phyloP scores from a whole-genome alignment of 2,329 filamentous ascomycete species.

The Neoascochyta sp. region DNA sequence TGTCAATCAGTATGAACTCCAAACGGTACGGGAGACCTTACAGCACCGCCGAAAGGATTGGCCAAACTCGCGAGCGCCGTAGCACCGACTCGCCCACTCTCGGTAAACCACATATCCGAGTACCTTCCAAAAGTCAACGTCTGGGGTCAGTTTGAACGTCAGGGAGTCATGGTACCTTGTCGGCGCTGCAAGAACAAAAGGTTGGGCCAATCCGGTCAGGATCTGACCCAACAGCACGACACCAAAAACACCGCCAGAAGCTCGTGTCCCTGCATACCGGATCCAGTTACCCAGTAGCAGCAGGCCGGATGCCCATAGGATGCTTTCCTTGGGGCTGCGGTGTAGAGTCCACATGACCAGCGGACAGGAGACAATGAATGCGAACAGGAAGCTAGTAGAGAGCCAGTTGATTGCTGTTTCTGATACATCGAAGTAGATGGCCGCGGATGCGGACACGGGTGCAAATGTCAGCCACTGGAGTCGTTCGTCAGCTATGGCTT shows the following conservation, averaged over 20 bases:
- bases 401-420: slow-evolving; percentile 88
- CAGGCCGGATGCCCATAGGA: slow-evolving; percentile 68
- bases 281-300: slow-evolving; percentile 87
- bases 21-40: slow-evolving; percentile 39
- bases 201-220: slow-evolving; percentile 81
- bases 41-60: slow-evolving; percentile 83
- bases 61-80: slow-evolving; percentile 82
- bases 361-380: slow-evolving; percentile 72
- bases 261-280: slow-evolving; percentile 68
- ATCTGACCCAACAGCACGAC: slow-evolving; percentile 89
- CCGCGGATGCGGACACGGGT: slow-evolving; percentile 70
- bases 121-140: too few species aligned
- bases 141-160: too few species aligned
- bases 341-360: slow-evolving; percentile 71
- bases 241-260: slow-evolving; percentile 62
- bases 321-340: slow-evolving; percentile 71
- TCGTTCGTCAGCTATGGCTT: slow-evolving; percentile 2
- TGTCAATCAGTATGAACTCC: slow-evolving; percentile 8
- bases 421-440: slow-evolving; percentile 70
- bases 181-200: slow-evolving; percentile 85
- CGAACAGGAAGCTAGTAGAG: slow-evolving; percentile 79
- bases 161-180: too few species aligned
- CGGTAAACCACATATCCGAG: slow-evolving; percentile 94
- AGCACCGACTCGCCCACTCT: slow-evolving; percentile 75
- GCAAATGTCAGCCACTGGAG: slow-evolving; percentile 91